Conservation (phyloP, 208 protist genomes). For the Trypanosomatidae sp. region DNA sequence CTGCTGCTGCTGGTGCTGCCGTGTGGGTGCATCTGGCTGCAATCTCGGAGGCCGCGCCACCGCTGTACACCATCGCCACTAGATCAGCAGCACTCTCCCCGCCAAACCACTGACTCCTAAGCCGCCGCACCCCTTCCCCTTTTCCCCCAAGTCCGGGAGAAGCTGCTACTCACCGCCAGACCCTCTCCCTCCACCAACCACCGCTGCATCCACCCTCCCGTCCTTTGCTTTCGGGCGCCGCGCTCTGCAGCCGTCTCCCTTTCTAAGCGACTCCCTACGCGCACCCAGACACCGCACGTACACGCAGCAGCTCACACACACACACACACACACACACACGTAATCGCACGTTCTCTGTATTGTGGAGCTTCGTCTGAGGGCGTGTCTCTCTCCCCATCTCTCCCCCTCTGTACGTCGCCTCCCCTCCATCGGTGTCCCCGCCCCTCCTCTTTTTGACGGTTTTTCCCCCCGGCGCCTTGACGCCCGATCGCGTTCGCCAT, state of each 20-base stretch:
- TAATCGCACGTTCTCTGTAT: background rate
- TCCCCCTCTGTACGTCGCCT: background rate
- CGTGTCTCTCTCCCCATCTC: background rate
- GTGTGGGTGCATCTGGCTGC: background rate
- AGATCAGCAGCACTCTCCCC: background rate
- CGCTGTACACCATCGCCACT: background rate
- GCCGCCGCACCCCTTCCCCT: background rate
- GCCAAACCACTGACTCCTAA: background rate
- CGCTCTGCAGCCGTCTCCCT: background rate
- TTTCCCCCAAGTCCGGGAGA: background rate
- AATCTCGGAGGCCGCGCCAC: background rate
- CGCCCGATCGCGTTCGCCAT: background rate
- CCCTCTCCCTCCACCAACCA: no score
- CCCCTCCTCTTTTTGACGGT: background rate
- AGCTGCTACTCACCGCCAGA: no score
- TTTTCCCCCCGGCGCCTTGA: background rate
- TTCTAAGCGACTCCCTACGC: background rate
- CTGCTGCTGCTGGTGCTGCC: background rate
- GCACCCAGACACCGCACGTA: background rate
- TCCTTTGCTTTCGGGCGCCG: no score
- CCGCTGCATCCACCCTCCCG: no score
- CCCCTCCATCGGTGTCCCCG: no score
- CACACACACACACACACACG: constrained; percentile 7
- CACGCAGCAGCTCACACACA: background rate
- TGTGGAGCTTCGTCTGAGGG: background rate